Evolutionary conservation across 345 rosid genomes (phyloP), one percentile per base, ranked within the genome.

Genomic region (Euphorbia peplus): DNA sequence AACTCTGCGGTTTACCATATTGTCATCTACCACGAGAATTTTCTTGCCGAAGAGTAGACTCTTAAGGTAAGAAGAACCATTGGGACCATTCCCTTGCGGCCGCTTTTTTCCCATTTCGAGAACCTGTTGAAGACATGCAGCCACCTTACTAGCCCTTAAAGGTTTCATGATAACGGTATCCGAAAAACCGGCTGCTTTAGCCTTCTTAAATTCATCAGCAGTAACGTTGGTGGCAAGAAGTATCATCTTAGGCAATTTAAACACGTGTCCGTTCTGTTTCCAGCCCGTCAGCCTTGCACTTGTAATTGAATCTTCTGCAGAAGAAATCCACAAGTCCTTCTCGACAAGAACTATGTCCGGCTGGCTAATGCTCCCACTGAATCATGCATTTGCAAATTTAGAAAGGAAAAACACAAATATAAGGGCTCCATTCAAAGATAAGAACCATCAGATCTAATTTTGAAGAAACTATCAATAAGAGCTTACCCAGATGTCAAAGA

Each of bases 151-250:
- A 57, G 97, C 93, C 78, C 99, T 83, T 69, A 95, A 67, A 3
- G 99, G 99, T 66, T 95, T 95, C 96, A 95, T 88, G 59, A 95
- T 86, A 65, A 83, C 86, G 0, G 97, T 95, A 75, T 95, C 97
- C 0, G 91, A 83, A 73, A 95, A 95, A 4, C 97, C 99, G n/a
- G 85, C 87, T 22, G 87, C 78, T 76, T 84, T 91, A 2, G 97
- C 95, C 82, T 78, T 90, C 55, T 79, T 87, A 65, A 87, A 75
- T 64, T 95, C 97, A 0, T 72, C 60, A 21, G 80, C 82, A 8
- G 82, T 82, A 14, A 91, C 86, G 70, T 88, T 95, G 12, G 93
- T 95, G 25, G 96, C 92, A 21, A 95, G 87, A 13, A 95, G 97
- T 60, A 88, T 81, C 58, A 83, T 78, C 78, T 84, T 85, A 0